Evolutionary conservation across 73 alveolate genomes (phyloP), one percentile per base, ranked within the genome.

Genomic region (Stentor coeruleus): DNA sequence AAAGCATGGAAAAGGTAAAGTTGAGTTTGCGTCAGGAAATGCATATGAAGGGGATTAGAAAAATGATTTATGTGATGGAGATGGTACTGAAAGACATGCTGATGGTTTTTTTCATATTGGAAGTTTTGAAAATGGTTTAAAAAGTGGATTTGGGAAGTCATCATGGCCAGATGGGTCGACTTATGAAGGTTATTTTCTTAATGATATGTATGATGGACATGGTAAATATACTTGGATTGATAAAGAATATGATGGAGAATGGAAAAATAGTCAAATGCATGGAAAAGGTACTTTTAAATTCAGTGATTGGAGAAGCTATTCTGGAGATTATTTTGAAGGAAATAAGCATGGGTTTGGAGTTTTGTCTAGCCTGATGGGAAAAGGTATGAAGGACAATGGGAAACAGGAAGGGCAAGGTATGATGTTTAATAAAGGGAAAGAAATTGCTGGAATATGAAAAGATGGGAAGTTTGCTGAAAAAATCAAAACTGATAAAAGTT

Each of bases 291-390:
- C 79, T 66, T 89, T 85, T 85, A 82, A 86, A 77, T 93, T 82
- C 82, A 83, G 82, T 66, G 89, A 93, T 84, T 96, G 97, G 35
- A 91, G 93, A 76, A 85, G 96, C 59, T 94, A 94, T 83, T 49
- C 66, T 49, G 66, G 66, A 49, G 66, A 49, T 49, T 49, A 49
- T 49, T 20, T 49, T 6, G 66, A 49, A 11, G 66, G 66, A 6
- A 49, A 49, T 49, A 49, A 49, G 20, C 66, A 66, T 31, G 79
- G 79, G 15, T 66, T 66, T 33, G 79, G 79, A 66, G 11, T 66
- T 1, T 20, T 66, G 36, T 28, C n/a, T 28, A 28, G 37, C 42
- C n/a, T 11, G 14, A 40, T 0, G 15, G 79, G 33, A 66, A 31
- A 66, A 66, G 79, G 79, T 11, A 20, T 20, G 2, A 28, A 40